Base-by-base conservation (phyloP, 306 rosid genomes). In the Crotalaria pallida region DNA sequence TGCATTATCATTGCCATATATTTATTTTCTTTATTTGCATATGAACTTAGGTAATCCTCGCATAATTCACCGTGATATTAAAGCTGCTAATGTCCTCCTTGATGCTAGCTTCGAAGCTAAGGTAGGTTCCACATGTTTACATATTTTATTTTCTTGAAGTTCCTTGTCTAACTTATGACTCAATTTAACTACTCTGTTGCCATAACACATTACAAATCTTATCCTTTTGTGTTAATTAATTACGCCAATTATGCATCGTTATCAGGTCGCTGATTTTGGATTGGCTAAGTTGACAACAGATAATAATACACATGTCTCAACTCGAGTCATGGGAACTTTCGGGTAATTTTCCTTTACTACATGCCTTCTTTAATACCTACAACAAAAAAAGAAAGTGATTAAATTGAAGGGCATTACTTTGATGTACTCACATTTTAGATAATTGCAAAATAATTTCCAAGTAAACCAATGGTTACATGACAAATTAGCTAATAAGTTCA, bases 251-350 rank as follows among this genome's bases (percentile, higher is more conserved):
- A 17, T 26, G 27, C 56, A 69, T 50, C 43, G 49, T 17, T 3
- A 63, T 47, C 50, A 91, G 97, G 97, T 90, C 47, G 84, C 95
- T 17, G 97, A 90, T 81, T 90, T 88, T 61, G 96, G 97, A 77
- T 62, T 90, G 75, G 92, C 97, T 29, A 90, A 90, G 79, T 61
- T 86, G 40, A 83, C 92, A 13, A 69, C 81, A 2, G 97, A 90
- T 73, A 88, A 47, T 43, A 67, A 81, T 69, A 90, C 97, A 15
- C 97, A 90, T 29, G 96, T 90, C 11, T 84, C 97, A 67, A 90
- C 97, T 33, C 74, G 92, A 40, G 88, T 88, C 58, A 88, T 90
- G 97, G 96, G 97, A 26, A 88, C 96, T 58, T 83, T 88, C 47
- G 97, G 97, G 96, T 90, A 77, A 57, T 72, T 34, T 3, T 7